Conservation (phyloP, 2,329 filamentous ascomycete species). For the Gaeumannomyces sp. region DNA sequence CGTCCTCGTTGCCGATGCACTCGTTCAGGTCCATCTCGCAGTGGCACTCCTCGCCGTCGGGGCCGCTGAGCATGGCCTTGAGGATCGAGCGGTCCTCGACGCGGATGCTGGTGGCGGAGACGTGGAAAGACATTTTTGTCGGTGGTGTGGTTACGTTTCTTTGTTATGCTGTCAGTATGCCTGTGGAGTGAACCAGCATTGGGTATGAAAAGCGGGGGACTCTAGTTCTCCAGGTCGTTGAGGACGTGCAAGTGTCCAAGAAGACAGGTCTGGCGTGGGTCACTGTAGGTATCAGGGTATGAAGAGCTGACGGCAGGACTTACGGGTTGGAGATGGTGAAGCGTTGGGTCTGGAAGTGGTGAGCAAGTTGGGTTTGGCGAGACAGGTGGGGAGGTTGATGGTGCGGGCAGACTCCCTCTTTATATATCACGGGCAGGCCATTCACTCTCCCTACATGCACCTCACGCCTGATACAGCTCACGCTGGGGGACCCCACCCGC, state of each 20-base stretch:
- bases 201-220: neutral
- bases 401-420: neutral
- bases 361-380: neutral
- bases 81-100: constrained; percentile 8
- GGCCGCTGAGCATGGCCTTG: neutral
- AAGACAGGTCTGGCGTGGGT: neutral
- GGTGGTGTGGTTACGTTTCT: neutral
- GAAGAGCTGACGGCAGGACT: neutral
- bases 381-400: neutral
- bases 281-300: neutral
- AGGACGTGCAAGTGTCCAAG: neutral
- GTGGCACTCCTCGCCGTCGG: neutral
- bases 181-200: neutral
- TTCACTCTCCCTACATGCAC: neutral
- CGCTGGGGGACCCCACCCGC: neutral
- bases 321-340: neutral
- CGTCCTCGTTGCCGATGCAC: constrained; percentile 8
- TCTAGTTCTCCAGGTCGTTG: neutral
- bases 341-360: neutral
- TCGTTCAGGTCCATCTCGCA: constrained; percentile 3
- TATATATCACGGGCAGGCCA: neutral
- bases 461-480: neutral
- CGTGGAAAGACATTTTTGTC: constrained; percentile 10
- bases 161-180: neutral
- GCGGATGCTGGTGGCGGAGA: constrained; percentile 5